phyloP scores from a whole-genome alignment of 2,329 filamentous ascomycete genomes.

The Penicillium palitans region DNA sequence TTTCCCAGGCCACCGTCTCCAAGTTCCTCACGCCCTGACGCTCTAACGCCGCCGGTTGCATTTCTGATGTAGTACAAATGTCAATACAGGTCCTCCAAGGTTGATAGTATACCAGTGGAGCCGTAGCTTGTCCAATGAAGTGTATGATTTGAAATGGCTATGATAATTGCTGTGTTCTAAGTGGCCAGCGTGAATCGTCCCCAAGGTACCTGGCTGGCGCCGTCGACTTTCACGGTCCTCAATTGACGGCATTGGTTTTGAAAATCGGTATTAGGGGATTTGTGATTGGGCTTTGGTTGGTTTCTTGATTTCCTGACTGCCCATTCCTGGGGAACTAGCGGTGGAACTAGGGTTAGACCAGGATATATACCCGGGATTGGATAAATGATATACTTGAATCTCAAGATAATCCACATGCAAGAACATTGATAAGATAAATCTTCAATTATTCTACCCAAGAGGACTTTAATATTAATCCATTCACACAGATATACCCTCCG shows the following conservation, averaged over 20 bases:
- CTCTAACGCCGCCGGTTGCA: background rate
- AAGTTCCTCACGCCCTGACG: constrained; percentile 24
- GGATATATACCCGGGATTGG: background rate
- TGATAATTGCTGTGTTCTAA: constrained; percentile 21
- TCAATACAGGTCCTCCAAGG: constrained; percentile 16
- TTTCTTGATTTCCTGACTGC: background rate
- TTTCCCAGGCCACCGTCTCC: constrained; percentile 15
- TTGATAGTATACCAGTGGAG: constrained; percentile 11
- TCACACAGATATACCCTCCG: background rate
- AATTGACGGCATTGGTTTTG: constrained; percentile 4
- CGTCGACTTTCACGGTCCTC: constrained; percentile 27
- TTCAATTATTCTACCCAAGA: background rate
- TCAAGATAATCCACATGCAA: no score
- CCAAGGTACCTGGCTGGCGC: constrained; percentile 24
- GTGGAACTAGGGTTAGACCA: background rate
- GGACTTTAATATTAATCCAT: background rate
- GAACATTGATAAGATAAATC: background rate
- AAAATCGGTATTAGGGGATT: constrained; percentile 8
- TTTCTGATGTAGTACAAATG: constrained; percentile 11
- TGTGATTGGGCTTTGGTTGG: background rate
- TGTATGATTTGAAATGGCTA: background rate
- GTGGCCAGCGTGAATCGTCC: constrained; percentile 15
- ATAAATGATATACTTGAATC: background rate
- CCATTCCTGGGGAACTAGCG: background rate
- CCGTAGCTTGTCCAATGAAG: constrained; percentile 10